Evolutionary conservation across 306 rosid species (phyloP).

Genomic region (Senna siamea): DNA sequence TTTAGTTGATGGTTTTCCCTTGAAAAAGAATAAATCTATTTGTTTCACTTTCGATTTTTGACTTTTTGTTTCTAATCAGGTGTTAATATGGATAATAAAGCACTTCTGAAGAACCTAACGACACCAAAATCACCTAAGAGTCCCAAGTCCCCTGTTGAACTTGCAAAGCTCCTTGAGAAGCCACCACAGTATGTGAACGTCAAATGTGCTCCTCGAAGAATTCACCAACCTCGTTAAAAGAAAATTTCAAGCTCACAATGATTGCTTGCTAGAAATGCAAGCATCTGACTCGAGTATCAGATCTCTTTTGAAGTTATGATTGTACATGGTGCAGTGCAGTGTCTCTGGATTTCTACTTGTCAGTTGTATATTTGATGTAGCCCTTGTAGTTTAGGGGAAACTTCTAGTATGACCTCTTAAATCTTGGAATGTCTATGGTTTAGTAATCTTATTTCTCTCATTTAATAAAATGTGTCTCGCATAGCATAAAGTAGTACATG

Average conservation of each 20-base stretch:
- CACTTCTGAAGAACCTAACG: slow-evolving; percentile 43
- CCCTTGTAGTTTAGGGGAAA: slow-evolving; percentile 16
- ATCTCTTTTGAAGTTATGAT: slow-evolving; percentile 21
- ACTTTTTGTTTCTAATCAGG: slow-evolving; percentile 36
- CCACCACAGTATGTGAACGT: slow-evolving; percentile 51
- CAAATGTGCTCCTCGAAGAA: slow-evolving; percentile 45
- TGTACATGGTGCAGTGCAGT: slow-evolving; percentile 39
- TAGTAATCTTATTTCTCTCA: background rate
- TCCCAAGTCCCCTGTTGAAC: slow-evolving; percentile 37
- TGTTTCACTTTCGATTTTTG: background rate
- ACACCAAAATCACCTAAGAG: slow-evolving; percentile 43
- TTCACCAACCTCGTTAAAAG: slow-evolving; percentile 66
- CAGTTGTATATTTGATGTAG: slow-evolving; percentile 22
- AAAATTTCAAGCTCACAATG: background rate
- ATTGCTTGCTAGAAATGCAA: slow-evolving; percentile 24
- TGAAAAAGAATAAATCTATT: background rate
- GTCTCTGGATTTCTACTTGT: slow-evolving; percentile 18
- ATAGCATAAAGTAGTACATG: background rate
- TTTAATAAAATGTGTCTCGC: slow-evolving; percentile 14
- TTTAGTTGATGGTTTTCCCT: slow-evolving; percentile 5
- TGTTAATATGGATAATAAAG: slow-evolving; percentile 40
- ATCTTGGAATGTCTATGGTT: slow-evolving; percentile 15
- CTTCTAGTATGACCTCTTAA: slow-evolving; percentile 7
- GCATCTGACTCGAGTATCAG: slow-evolving; percentile 21
- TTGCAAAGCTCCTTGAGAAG: slow-evolving; percentile 51